Base-by-base conservation (phyloP, 139 green algal species). In the Picochlorum costavermella region DNA sequence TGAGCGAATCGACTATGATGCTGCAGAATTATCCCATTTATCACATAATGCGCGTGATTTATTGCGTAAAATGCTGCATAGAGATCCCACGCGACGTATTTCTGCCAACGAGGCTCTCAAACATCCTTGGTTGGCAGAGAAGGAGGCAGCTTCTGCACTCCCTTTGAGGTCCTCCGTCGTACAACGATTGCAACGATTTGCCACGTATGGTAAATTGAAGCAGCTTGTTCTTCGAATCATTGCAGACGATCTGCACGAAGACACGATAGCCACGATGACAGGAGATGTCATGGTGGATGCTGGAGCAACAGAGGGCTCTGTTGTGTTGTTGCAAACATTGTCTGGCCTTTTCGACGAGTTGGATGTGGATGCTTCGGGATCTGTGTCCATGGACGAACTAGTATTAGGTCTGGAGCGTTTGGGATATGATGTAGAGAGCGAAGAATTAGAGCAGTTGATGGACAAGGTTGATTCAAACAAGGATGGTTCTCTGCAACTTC, bases 131-230 rank as follows among this genome's bases (percentile, higher is more conserved):
- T 53, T 81, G 40, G 20, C 40, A 25, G 20, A 50, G 14, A 20
- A 50, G 5, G 63, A 77, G 2, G 25, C n/a, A 20, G 50, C 45
- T 9, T 13, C 8, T 30, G 45, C 16, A 8, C 56, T 71, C 25
- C 73, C 68, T 14, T 67, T 82, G 33, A 45, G 71, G 28, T 55
- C 37, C 46, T 57, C 17, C 25, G 65, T 82, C 8, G 67, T 85
- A 45, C 87, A 95, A 80, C 76, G 90, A 20, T 81, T 96, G 71
- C 90, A 96, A 79, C 86, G 88, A 59, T 95, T 93, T 79, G 87
- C 81, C 25, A 96, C 89, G 0, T 95, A 94, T 65, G 83, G 81
- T 25, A 78, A 84, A 30, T 74, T 96, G 36, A 96, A 96, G 81
- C 88, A 95, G 79, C 44, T 95, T 60, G 86, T 95, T 61, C 76